Conservation (phyloP, 257 asterid genomes). For the Fraxinus excelsior region DNA sequence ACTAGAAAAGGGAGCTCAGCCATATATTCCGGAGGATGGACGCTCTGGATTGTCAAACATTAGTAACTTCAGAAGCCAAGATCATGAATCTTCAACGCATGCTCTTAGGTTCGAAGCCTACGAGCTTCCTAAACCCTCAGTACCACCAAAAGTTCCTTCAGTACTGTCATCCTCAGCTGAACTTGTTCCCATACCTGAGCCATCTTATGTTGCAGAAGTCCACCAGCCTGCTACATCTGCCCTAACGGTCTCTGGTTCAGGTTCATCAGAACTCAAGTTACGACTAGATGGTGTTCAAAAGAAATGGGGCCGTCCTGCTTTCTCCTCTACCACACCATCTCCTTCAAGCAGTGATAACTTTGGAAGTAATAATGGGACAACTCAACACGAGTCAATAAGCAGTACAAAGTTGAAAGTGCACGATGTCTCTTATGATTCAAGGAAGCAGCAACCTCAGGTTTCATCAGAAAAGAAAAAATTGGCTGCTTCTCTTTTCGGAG, state of each 20-base stretch:
- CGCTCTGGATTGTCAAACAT: constrained; percentile 58
- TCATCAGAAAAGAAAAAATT: constrained; percentile 82
- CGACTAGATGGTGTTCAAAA: constrained; percentile 90
- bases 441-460: constrained; percentile 61
- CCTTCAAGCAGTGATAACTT: constrained; percentile 43
- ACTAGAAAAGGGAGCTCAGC: constrained; percentile 81
- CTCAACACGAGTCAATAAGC: constrained; percentile 43
- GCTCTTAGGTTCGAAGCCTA: constrained; percentile 92
- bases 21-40: constrained; percentile 77
- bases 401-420: constrained; percentile 45
- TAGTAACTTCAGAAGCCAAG: constrained; percentile 60
- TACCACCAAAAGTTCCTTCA: constrained; percentile 52
- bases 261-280: constrained; percentile 68
- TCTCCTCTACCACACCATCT: constrained; percentile 62
- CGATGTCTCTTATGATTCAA: constrained; percentile 54
- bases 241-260: constrained; percentile 46
- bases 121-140: constrained; percentile 76
- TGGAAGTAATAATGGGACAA: constrained; percentile 54
- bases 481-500: constrained; percentile 96
- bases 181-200: constrained; percentile 75
- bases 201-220: constrained; percentile 51
- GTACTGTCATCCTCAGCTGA: constrained; percentile 56
- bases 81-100: constrained; percentile 62
- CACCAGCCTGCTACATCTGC: constrained; percentile 44
- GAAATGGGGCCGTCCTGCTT: constrained; percentile 90